A percentile compares a stretch with the other conserved stretches of the same genome.
These are phyloP conservation scores for Metschnikowia cerradonensis DNA, from an alignment of 805 yeast species.

Conservation along the genomic window DNA sequence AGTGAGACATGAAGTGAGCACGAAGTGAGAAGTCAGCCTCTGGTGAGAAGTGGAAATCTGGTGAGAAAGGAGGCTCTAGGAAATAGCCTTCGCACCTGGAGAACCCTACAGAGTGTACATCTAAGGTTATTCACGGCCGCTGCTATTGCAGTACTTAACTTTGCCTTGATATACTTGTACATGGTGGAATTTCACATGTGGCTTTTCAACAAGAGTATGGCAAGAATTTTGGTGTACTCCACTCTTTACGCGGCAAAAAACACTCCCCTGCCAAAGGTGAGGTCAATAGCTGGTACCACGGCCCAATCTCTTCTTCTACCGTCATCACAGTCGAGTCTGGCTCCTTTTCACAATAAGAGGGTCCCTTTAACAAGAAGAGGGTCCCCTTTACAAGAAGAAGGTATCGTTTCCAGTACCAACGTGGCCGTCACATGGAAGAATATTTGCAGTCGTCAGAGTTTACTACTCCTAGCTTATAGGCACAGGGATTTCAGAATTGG, in stretches of 20 bases:
- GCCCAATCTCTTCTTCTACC: not conserved
- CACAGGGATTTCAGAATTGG: conserved; percentile 55
- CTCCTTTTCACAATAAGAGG: conserved; percentile 6
- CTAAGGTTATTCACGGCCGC: conserved; percentile 50
- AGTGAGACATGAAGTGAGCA: too few relatives aligned
- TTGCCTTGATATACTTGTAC: conserved; percentile 34
- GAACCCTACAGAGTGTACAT: too few relatives aligned
- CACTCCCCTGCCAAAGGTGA: conserved; percentile 31
- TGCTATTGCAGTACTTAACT: conserved; percentile 47
- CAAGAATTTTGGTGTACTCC: conserved; percentile 18
- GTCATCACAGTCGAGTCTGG: conserved; percentile 16
- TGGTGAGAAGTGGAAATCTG: too few relatives aligned
- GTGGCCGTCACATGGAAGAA: conserved; percentile 23
- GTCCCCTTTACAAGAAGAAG: conserved; percentile 18
- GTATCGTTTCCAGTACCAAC: not conserved
- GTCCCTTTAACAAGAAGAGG: conserved; percentile 15
- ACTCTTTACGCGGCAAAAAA: conserved; percentile 38
- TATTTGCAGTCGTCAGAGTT: conserved; percentile 54
- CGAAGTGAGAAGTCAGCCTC: too few relatives aligned
- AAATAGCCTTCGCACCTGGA: too few relatives aligned
- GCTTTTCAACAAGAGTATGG: conserved; percentile 51
- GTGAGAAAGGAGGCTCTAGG: too few relatives aligned
- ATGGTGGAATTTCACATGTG: conserved; percentile 82
- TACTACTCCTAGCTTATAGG: conserved; percentile 56
- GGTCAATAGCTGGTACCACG: conserved; percentile 33